A percentile compares a stretch with the other conserved stretches of the same genome.
phyloP scores from a whole-genome alignment of 2,329 filamentous ascomycete genomes.

The Apiospora sp. region DNA sequence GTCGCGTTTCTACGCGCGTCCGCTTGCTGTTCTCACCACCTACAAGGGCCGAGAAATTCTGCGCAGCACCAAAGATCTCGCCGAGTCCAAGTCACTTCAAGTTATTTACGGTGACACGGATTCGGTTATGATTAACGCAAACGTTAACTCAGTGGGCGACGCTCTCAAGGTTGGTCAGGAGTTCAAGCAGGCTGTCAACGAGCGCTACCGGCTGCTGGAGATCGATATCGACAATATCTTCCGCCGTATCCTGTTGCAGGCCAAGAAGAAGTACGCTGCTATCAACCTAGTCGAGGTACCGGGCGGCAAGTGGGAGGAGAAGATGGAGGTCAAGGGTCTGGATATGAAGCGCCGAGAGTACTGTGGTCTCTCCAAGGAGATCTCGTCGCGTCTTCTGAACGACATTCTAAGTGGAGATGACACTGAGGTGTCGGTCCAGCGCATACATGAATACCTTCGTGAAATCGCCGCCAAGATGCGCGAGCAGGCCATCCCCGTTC shows the following conservation, averaged over 20 bases:
- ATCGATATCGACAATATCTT: constrained; percentile 99
- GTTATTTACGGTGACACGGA: constrained; percentile 99
- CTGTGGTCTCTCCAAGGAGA: constrained; percentile 93
- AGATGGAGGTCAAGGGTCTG: constrained; percentile 96
- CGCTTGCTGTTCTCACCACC: constrained; percentile 93
- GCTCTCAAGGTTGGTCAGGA: constrained; percentile 91
- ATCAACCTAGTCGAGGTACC: constrained; percentile 86
- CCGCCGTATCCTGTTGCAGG: constrained; percentile 88
- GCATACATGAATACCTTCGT: constrained; percentile 92
- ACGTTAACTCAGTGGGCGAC: constrained; percentile 90
- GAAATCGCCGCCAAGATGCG: constrained; percentile 89
- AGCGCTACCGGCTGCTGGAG: constrained; percentile 89
- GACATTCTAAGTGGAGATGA: constrained; percentile 96
- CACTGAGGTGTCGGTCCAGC: constrained; percentile 83
- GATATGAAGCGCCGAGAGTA: constrained; percentile 99
- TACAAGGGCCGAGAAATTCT: constrained; percentile 98
- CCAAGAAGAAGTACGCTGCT: constrained; percentile 99
- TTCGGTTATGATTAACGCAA: constrained; percentile 99
- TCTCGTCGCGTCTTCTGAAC: constrained; percentile 88
- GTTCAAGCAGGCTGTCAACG: constrained; percentile 95
- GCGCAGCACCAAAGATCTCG: constrained; percentile 92
- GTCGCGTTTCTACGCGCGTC: constrained; percentile 95
- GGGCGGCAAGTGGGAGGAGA: constrained; percentile 89
- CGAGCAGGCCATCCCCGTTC: constrained; percentile 73
- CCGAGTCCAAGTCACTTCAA: constrained; percentile 87